Evolutionary conservation across 2,329 filamentous ascomycete genomes (phyloP).

Genomic region (Diaporthe aspalathi): DNA sequence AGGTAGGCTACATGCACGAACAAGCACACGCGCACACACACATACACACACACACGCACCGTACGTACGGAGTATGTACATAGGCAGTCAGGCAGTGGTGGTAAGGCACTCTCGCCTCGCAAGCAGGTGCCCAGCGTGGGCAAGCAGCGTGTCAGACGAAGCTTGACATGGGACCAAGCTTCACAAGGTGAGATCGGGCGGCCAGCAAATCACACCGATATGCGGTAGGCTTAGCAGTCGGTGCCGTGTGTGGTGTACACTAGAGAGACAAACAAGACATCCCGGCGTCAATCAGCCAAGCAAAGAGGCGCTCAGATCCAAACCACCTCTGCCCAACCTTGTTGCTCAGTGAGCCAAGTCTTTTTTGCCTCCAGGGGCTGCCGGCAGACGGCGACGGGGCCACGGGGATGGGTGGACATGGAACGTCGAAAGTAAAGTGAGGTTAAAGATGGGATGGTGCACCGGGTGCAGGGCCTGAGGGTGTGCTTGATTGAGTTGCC

Average conservation of each 20-base stretch:
- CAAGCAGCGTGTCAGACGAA: slow-evolving; percentile 20
- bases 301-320: slow-evolving; percentile 14
- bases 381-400: slow-evolving; percentile 1
- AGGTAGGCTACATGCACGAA: slow-evolving; percentile 5
- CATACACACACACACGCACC: background rate
- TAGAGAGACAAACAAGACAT: background rate
- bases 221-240: too few relatives aligned
- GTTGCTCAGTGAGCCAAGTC: slow-evolving; percentile 22
- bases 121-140: slow-evolving; percentile 23
- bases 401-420: slow-evolving; percentile 22
- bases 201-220: background rate
- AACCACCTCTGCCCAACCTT: slow-evolving; percentile 22
- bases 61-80: too few relatives aligned
- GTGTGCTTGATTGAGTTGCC: slow-evolving; percentile 21
- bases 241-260: background rate
- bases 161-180: slow-evolving; percentile 24
- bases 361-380: background rate
- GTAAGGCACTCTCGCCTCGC: background rate
- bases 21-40: background rate
- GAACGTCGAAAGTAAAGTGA: slow-evolving; percentile 30
- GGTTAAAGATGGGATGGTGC: slow-evolving; percentile 29
- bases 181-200: background rate
- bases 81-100: too few relatives aligned
- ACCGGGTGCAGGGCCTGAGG: too few relatives aligned
- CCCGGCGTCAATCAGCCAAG: slow-evolving; percentile 9